Evolutionary conservation across 75 land plant genomes (phyloP).

Genomic region (Pseudotsuga menziesii): DNA sequence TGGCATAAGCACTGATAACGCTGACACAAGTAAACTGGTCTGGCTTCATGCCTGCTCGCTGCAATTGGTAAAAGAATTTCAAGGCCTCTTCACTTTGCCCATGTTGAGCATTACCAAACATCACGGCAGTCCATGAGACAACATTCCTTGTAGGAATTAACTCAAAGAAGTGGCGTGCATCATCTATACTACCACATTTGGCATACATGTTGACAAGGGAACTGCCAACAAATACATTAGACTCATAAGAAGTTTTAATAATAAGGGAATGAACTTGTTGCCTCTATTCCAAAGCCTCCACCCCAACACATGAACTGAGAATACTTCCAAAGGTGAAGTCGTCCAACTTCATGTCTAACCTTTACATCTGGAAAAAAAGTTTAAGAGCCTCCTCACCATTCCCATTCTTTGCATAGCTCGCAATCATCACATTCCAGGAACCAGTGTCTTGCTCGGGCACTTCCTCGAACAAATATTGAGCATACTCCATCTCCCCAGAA

Average conservation of each 20-base stretch:
- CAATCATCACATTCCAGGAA: constrained; percentile 49
- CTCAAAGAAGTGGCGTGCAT: background rate
- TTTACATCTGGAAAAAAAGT: background rate
- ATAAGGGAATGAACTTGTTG: constrained; percentile 33
- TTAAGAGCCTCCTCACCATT: too few species aligned
- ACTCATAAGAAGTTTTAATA: constrained; percentile 17
- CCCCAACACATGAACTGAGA: constrained; percentile 25
- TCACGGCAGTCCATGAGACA: constrained; percentile 3
- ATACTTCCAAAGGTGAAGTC: constrained; percentile 38
- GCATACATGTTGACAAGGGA: constrained; percentile 7
- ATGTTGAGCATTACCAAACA: background rate
- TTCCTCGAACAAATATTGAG: constrained; percentile 19
- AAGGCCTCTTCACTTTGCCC: background rate
- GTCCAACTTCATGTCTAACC: constrained; percentile 23
- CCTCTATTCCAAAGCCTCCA: constrained; percentile 39
- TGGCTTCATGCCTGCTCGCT: too few species aligned
- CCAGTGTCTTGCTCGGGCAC: constrained; percentile 20
- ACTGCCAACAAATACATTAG: constrained; percentile 12
- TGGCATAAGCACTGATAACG: too few species aligned
- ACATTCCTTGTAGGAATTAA: background rate
- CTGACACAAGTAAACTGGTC: too few species aligned
- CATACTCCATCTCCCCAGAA: constrained; percentile 21
- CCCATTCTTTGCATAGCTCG: constrained; percentile 27
- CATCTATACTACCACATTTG: constrained; percentile 6
- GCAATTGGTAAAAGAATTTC: background rate